phyloP scores from a whole-genome alignment of 2,329 filamentous ascomycete species.

The Alternaria viburni region DNA sequence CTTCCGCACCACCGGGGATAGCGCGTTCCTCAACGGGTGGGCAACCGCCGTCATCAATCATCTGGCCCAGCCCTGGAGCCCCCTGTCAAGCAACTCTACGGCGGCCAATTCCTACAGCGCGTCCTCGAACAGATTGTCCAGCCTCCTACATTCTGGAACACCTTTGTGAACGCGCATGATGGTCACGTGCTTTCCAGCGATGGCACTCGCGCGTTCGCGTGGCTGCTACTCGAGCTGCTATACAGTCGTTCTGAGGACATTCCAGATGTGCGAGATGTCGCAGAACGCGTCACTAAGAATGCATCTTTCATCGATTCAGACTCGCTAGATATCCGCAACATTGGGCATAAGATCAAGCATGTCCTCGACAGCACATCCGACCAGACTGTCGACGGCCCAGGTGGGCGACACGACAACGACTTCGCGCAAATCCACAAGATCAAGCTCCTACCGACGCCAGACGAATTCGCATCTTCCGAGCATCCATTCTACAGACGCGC shows the following conservation, averaged over 20 bases:
- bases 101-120: constrained; percentile 58
- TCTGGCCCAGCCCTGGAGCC: constrained; percentile 52
- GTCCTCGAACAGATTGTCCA: constrained; percentile 57
- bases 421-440: constrained; percentile 66
- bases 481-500: constrained; percentile 62
- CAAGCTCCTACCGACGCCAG: constrained; percentile 68
- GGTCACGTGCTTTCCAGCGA: constrained; percentile 27
- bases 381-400: constrained; percentile 54
- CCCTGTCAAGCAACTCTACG: constrained; percentile 56
- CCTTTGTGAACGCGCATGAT: constrained; percentile 47
- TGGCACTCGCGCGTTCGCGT: constrained; percentile 44
- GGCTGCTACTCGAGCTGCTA: constrained; percentile 56
- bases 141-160: constrained; percentile 63
- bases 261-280: constrained; percentile 34
- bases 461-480: constrained; percentile 65
- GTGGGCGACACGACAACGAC: constrained; percentile 78
- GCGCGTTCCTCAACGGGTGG: constrained; percentile 54
- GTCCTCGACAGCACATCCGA: constrained; percentile 57
- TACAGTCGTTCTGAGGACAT: constrained; percentile 42
- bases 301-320: constrained; percentile 32
- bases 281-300: constrained; percentile 27
- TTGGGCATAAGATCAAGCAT: constrained; percentile 60
- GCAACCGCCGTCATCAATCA: constrained; percentile 44
- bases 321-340: constrained; percentile 62
- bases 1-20: constrained; percentile 53